These are phyloP conservation scores for Penicillium coffeae DNA, from an alignment of 495 filamentous ascomycete genomes.

Conservation along the genomic window DNA sequence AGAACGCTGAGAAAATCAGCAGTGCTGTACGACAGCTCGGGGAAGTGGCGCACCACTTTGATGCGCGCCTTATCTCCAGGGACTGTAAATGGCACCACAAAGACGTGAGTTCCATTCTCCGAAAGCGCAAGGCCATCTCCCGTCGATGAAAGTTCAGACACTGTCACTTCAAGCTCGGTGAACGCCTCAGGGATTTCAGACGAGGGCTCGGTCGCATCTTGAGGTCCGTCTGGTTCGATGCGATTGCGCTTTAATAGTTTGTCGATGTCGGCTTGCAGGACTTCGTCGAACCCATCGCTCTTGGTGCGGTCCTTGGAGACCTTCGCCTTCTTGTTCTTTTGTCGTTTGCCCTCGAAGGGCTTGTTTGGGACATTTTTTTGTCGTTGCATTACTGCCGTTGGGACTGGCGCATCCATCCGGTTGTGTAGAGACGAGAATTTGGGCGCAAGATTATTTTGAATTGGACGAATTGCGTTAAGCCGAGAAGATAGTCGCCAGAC, in stretches of 20 bases:
- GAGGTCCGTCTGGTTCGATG: constrained; percentile 24
- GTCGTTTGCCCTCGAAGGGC: constrained; percentile 40
- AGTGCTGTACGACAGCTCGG: constrained; percentile 57
- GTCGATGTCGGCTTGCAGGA: constrained; percentile 68
- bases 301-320: constrained; percentile 38
- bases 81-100: constrained; percentile 82
- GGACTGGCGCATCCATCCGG: constrained; percentile 16
- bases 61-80: constrained; percentile 79
- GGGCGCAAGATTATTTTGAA: neutral
- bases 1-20: constrained; percentile 79
- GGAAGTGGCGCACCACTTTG: constrained; percentile 69
- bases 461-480: neutral
- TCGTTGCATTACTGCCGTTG: constrained; percentile 28
- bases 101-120: constrained; percentile 65
- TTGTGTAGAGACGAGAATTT: constrained; percentile 7
- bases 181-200: constrained; percentile 59
- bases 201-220: constrained; percentile 16
- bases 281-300: constrained; percentile 56
- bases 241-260: constrained; percentile 55
- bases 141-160: constrained; percentile 77
- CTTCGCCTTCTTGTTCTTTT: constrained; percentile 39
- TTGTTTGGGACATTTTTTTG: constrained; percentile 16
- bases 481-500: constrained; percentile 10
- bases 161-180: constrained; percentile 72
- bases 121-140: constrained; percentile 78